Percentiles rank a stretch among this genome's conserved stretches.
Conservation (phyloP, 1,284 basidiomycete species). For the Ceratobasidium sp. region DNA sequence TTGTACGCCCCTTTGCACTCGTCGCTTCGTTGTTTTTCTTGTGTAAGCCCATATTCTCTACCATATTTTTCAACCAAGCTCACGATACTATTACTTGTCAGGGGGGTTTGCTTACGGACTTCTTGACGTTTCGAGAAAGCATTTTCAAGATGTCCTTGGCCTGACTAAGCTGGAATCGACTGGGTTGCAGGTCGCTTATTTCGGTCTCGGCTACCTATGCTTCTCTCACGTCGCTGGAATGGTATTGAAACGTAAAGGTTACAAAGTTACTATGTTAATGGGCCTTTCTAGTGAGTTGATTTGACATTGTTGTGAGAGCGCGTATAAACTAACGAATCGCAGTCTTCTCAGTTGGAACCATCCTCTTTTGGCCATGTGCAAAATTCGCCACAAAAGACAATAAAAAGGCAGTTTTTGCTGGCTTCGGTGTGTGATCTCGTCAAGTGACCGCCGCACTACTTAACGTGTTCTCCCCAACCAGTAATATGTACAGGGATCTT, state of each 20-base stretch:
- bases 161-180: conserved; percentile 85
- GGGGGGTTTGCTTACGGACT: conserved; percentile 83
- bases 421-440: conserved; percentile 67
- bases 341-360: conserved; percentile 60
- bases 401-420: conserved; percentile 65
- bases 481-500: conserved; percentile 51
- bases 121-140: conserved; percentile 85
- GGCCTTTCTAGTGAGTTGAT: conserved; percentile 37
- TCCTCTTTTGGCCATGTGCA: conserved; percentile 85
- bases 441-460: neutral
- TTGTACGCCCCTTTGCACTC: conserved; percentile 68
- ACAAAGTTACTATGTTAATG: conserved; percentile 57
- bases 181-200: conserved; percentile 86
- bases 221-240: conserved; percentile 68
- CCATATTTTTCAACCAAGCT: neutral
- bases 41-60: conserved; percentile 59
- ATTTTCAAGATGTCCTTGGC: conserved; percentile 77
- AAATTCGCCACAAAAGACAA: conserved; percentile 62
- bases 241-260: conserved; percentile 61
- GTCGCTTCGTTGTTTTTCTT: conserved; percentile 85
- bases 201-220: conserved; percentile 74
- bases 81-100: neutral
- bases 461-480: conserved; percentile 50
- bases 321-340: conserved; percentile 15
- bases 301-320: neutral